Evolutionary conservation across 805 yeast species (phyloP).

Genomic region (Starmera pachycereana): DNA sequence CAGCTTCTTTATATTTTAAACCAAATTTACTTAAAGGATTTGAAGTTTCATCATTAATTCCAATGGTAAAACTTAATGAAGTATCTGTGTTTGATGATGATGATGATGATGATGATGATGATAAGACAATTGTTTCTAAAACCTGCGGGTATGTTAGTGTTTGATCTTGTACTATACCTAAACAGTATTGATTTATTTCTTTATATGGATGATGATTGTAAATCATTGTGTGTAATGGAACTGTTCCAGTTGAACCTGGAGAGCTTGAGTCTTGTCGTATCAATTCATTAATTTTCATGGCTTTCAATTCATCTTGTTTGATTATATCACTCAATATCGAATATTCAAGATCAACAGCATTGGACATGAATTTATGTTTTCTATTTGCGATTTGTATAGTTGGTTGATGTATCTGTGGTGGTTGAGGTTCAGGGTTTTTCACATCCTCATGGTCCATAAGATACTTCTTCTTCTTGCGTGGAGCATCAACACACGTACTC

Average conservation of each 20-base stretch:
- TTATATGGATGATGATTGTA: slow-evolving; percentile 19
- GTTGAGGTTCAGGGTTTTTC: background rate
- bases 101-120: background rate
- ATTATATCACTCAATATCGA: slow-evolving; percentile 57
- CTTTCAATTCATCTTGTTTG: slow-evolving; percentile 23
- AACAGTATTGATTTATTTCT: slow-evolving; percentile 54
- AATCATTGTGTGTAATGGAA: slow-evolving; percentile 12
- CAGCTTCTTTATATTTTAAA: slow-evolving; percentile 47
- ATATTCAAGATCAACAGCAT: slow-evolving; percentile 68
- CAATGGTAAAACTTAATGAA: slow-evolving; percentile 19
- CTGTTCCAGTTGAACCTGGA: slow-evolving; percentile 3
- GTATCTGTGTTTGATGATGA: slow-evolving; percentile 1
- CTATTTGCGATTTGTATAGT: background rate
- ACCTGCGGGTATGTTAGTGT: slow-evolving; percentile 50
- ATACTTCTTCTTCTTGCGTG: slow-evolving; percentile 77
- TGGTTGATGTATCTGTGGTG: slow-evolving; percentile 5
- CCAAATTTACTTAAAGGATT: slow-evolving; percentile 21
- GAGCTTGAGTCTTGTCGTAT: slow-evolving; percentile 1
- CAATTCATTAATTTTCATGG: background rate
- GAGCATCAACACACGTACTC: slow-evolving; percentile 77
- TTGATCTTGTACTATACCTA: slow-evolving; percentile 39
- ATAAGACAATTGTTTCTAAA: slow-evolving; percentile 15
- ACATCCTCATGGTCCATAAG: slow-evolving; percentile 46
- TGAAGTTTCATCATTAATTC: slow-evolving; percentile 9
- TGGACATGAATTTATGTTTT: slow-evolving; percentile 38